Evolutionary conservation across 164 flowering plant species (phyloP).

Genomic region (Amborella trichopoda): DNA sequence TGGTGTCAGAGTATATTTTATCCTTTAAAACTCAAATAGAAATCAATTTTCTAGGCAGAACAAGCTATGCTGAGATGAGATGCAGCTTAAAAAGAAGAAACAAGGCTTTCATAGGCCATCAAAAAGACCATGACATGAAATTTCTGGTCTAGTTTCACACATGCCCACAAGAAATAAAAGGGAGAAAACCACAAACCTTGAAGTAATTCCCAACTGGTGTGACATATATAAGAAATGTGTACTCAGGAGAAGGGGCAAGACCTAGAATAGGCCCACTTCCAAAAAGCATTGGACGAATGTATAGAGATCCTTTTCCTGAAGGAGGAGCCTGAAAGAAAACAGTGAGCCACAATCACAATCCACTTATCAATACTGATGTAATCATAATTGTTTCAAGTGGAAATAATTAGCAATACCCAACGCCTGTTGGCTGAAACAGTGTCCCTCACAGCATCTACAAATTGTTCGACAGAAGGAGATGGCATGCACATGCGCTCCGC

Average conservation of each 20-base stretch:
- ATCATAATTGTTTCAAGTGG: not conserved
- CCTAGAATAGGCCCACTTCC: conserved; percentile 82
- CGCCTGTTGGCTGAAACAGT: conserved; percentile 60
- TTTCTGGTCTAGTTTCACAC: no score
- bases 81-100: no score
- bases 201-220: conserved; percentile 91
- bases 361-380: not conserved
- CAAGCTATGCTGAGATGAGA: no score
- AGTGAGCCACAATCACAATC: not conserved
- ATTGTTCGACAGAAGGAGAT: conserved; percentile 68
- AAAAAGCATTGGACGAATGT: conserved; percentile 72
- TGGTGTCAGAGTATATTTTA: no score
- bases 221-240: conserved; percentile 66
- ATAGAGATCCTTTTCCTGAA: conserved; percentile 77
- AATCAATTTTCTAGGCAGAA: no score
- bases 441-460: conserved; percentile 68
- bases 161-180: no score
- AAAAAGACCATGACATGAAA: no score
- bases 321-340: conserved; percentile 63
- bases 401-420: conserved; percentile 36
- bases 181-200: no score
- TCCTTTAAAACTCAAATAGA: no score
- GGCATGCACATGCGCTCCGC: conserved; percentile 95
- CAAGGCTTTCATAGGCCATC: no score
- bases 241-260: conserved; percentile 75